phyloP scores from a whole-genome alignment of 2,329 filamentous ascomycete genomes.

The Fusarium brachygibbosum region DNA sequence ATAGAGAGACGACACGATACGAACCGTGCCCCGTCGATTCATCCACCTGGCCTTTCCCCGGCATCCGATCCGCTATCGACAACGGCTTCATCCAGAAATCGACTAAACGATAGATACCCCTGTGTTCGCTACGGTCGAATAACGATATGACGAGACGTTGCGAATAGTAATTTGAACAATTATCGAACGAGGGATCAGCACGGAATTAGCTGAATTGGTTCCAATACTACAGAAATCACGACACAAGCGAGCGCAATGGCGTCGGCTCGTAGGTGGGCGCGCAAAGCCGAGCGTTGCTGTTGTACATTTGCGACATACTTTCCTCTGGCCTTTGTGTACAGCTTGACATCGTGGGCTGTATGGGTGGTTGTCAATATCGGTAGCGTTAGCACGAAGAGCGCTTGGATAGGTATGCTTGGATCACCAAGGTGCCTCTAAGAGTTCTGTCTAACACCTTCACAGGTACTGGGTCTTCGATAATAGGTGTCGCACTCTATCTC shows the following conservation, averaged over 20 bases:
- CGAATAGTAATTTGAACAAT: slow-evolving; percentile 6
- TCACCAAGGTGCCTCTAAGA: background rate
- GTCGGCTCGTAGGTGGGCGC: slow-evolving; percentile 74
- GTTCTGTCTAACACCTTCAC: slow-evolving; percentile 12
- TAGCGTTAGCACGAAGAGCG: slow-evolving; percentile 63
- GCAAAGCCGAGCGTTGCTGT: slow-evolving; percentile 84
- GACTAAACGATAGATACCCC: slow-evolving; percentile 20
- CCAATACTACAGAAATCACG: background rate
- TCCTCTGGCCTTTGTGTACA: slow-evolving; percentile 90
- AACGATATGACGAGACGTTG: slow-evolving; percentile 30
- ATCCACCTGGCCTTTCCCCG: slow-evolving; percentile 4
- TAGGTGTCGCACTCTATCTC: slow-evolving; percentile 79
- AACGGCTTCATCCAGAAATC: slow-evolving; percentile 26
- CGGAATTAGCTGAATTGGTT: background rate
- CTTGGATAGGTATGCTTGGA: slow-evolving; percentile 68
- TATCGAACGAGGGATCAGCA: slow-evolving; percentile 13
- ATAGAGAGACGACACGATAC: background rate
- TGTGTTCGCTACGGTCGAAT: slow-evolving; percentile 28
- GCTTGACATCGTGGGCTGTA: slow-evolving; percentile 92
- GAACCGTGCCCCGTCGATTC: background rate
- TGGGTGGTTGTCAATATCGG: slow-evolving; percentile 87
- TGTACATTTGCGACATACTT: slow-evolving; percentile 85
- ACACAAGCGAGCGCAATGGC: slow-evolving; percentile 32
- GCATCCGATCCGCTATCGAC: slow-evolving; percentile 7
- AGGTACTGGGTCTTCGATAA: slow-evolving; percentile 69